phyloP scores from a whole-genome alignment of 257 asterid species.

The Buddleja alternifolia region DNA sequence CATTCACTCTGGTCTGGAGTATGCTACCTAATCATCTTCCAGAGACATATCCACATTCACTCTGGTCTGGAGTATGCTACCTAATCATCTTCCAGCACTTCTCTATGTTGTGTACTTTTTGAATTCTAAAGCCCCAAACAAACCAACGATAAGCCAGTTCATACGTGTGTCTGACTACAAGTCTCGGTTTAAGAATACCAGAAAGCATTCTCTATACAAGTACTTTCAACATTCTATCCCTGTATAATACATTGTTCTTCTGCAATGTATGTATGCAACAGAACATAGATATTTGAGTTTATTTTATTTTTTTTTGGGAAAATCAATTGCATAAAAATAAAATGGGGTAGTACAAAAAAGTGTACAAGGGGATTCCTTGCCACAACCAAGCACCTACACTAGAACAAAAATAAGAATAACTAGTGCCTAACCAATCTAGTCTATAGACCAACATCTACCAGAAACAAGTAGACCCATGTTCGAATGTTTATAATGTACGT shows the following conservation, averaged over 20 bases:
- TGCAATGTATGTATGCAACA: not conserved
- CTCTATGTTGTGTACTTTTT: not conserved
- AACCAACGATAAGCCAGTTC: not conserved
- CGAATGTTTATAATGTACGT: too few relatives aligned
- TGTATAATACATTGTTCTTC: not conserved
- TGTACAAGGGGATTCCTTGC: too few relatives aligned
- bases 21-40: too few relatives aligned
- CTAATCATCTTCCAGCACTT: not conserved
- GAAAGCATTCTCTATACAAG: not conserved
- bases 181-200: not conserved
- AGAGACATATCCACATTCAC: slow-evolving; percentile 12
- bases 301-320: too few relatives aligned
- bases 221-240: not conserved
- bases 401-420: too few relatives aligned
- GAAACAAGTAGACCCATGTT: too few relatives aligned
- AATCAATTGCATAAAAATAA: too few relatives aligned
- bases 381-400: too few relatives aligned
- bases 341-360: too few relatives aligned
- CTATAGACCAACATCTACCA: too few relatives aligned
- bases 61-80: not conserved
- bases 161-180: not conserved
- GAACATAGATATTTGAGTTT: not conserved
- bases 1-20: not conserved
- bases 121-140: not conserved
- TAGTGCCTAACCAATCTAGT: too few relatives aligned